Evolutionary conservation across 2,329 filamentous ascomycete species (phyloP).

Genomic region (Diaporthe helianthi): DNA sequence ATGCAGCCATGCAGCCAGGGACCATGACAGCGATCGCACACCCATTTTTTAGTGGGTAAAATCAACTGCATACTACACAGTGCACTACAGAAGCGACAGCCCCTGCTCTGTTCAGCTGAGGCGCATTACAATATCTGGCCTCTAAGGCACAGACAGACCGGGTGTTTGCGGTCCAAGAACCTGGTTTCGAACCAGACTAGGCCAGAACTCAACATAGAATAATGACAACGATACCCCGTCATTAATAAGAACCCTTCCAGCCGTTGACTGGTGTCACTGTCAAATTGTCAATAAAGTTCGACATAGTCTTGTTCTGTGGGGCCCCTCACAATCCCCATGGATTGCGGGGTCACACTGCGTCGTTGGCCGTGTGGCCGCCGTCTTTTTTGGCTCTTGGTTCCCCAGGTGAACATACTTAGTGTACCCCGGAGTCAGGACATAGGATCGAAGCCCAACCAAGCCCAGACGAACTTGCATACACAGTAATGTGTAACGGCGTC

Average conservation of each 20-base stretch:
- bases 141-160: neutral
- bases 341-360: conserved; percentile 21
- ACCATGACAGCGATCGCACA: conserved; percentile 10
- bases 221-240: neutral
- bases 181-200: neutral
- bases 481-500: too few species aligned
- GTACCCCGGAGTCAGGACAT: too few species aligned
- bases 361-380: neutral
- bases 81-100: too few species aligned
- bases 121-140: neutral
- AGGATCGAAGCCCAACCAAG: conserved; percentile 5
- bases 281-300: conserved; percentile 19
- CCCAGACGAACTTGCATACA: neutral
- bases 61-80: neutral
- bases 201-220: neutral
- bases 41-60: conserved; percentile 20
- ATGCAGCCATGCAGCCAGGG: conserved; percentile 12
- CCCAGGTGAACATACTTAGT: neutral
- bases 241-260: neutral
- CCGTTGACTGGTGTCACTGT: conserved; percentile 4
- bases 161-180: neutral
- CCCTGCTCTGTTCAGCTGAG: conserved; percentile 11
- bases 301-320: conserved; percentile 19
- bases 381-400: conserved; percentile 2
- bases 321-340: conserved; percentile 11